phyloP scores from a whole-genome alignment of 257 asterid genomes.

The Nicotiana attenuata region DNA sequence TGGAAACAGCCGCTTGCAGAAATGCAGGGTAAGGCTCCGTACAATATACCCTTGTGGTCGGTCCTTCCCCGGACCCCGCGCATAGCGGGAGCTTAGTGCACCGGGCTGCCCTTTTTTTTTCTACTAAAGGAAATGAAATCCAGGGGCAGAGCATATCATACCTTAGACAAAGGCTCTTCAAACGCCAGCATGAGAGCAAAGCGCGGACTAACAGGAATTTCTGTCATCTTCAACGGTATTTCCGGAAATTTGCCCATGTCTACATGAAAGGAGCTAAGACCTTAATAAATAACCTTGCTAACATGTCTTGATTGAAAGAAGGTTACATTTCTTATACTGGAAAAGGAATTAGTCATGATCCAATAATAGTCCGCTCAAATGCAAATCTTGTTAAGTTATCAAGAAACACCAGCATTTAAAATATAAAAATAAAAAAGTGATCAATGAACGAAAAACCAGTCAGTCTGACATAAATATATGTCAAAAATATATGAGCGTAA shows the following conservation, averaged over 20 bases:
- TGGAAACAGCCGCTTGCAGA: too few species aligned
- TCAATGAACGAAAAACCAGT: background rate
- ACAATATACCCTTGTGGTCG: too few species aligned
- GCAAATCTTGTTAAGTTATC: background rate
- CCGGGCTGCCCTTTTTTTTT: too few species aligned
- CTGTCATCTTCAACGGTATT: constrained; percentile 43
- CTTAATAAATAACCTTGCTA: background rate
- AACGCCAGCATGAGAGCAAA: constrained; percentile 88
- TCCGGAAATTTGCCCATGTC: constrained; percentile 33
- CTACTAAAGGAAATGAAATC: background rate
- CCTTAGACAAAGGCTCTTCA: constrained; percentile 63
- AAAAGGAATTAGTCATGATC: background rate
- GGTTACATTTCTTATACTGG: background rate
- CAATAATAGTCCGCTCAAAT: background rate
- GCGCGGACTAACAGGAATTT: constrained; percentile 60
- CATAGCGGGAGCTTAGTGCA: too few species aligned
- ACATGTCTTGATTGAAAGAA: background rate
- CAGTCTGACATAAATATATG: background rate
- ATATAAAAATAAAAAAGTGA: background rate
- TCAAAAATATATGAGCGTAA: too few species aligned
- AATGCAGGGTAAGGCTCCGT: too few species aligned
- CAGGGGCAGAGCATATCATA: constrained; percentile 29
- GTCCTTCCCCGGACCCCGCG: too few species aligned
- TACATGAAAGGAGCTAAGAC: background rate
- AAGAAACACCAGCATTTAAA: background rate